These are phyloP conservation scores for Ustilago trichophora DNA, from an alignment of 1,284 basidiomycete genomes.

Conservation along the genomic window DNA sequence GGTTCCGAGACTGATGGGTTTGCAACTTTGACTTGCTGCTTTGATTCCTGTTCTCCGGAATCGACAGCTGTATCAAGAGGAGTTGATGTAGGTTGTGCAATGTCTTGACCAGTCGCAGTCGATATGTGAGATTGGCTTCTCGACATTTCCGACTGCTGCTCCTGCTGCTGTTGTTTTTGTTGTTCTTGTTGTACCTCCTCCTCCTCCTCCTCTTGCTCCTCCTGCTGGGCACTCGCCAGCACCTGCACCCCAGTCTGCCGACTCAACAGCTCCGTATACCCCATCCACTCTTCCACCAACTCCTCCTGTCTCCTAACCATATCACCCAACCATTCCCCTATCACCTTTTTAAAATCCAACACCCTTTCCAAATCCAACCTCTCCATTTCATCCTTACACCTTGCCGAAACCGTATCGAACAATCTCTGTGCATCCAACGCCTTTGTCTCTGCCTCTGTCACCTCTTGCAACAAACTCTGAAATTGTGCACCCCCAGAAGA, in stretches of 20 bases:
- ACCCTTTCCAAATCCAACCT: slow-evolving; percentile 92
- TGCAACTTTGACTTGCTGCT: too few species aligned
- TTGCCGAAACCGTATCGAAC: slow-evolving; percentile 84
- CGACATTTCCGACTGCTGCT: too few species aligned
- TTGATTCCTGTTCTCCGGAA: too few species aligned
- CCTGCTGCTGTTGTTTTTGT: too few species aligned
- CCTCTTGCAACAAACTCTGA: slow-evolving; percentile 35
- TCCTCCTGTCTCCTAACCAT: slow-evolving; percentile 84
- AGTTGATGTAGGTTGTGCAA: too few species aligned
- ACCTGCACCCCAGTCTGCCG: slow-evolving; percentile 51
- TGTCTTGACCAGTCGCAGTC: too few species aligned
- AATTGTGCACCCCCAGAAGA: slow-evolving; percentile 33
- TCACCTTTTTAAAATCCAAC: slow-evolving; percentile 81
- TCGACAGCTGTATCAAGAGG: too few species aligned
- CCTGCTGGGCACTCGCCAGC: too few species aligned
- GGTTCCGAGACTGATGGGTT: too few species aligned
- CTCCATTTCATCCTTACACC: slow-evolving; percentile 90
- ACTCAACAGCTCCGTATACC: slow-evolving; percentile 48
- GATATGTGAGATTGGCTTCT: too few species aligned
- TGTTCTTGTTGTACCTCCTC: not conserved
- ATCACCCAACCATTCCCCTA: slow-evolving; percentile 81
- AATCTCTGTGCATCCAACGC: slow-evolving; percentile 73
- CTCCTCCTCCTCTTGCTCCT: too few species aligned
- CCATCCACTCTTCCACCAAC: slow-evolving; percentile 69
- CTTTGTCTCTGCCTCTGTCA: slow-evolving; percentile 48